A percentile compares a stretch with the other conserved stretches of the same genome.
phyloP scores from a whole-genome alignment of 805 yeast species.

The Saccharomycopsis selenospora region DNA sequence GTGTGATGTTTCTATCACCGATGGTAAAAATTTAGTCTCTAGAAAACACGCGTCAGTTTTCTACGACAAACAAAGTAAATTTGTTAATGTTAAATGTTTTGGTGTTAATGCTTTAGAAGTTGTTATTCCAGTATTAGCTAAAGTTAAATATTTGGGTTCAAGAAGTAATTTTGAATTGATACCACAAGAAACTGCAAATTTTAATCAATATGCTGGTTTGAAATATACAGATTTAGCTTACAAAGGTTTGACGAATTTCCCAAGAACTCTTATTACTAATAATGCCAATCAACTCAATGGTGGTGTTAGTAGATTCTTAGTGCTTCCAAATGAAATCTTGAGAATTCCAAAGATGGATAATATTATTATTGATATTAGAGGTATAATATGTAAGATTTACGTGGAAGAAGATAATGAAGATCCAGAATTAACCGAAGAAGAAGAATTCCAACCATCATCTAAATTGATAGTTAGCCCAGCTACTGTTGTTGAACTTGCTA shows the following conservation, averaged over 20 bases:
- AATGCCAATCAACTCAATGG: neutral
- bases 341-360: slow-evolving; percentile 41
- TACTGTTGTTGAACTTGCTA: neutral
- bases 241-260: slow-evolving; percentile 18
- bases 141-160: slow-evolving; percentile 25
- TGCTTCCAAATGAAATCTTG: slow-evolving; percentile 34
- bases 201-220: slow-evolving; percentile 7
- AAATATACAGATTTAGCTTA: slow-evolving; percentile 18
- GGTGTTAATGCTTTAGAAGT: slow-evolving; percentile 52
- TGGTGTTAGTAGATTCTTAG: slow-evolving; percentile 14
- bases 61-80: slow-evolving; percentile 18
- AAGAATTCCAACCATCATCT: neutral
- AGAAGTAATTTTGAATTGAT: slow-evolving; percentile 16
- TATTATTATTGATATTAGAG: slow-evolving; percentile 44
- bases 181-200: slow-evolving; percentile 10
- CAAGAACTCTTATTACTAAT: slow-evolving; percentile 11
- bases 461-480: neutral
- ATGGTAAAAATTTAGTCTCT: slow-evolving; percentile 16
- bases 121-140: slow-evolving; percentile 37
- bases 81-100: slow-evolving; percentile 37
- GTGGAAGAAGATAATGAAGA: slow-evolving; percentile 28
- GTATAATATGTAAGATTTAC: slow-evolving; percentile 35
- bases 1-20: slow-evolving; percentile 31
- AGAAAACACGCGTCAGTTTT: slow-evolving; percentile 20
- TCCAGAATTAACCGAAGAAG: slow-evolving; percentile 19